Conservation (phyloP, 208 protist species). For the Kentomonas sorsogonicus region DNA sequence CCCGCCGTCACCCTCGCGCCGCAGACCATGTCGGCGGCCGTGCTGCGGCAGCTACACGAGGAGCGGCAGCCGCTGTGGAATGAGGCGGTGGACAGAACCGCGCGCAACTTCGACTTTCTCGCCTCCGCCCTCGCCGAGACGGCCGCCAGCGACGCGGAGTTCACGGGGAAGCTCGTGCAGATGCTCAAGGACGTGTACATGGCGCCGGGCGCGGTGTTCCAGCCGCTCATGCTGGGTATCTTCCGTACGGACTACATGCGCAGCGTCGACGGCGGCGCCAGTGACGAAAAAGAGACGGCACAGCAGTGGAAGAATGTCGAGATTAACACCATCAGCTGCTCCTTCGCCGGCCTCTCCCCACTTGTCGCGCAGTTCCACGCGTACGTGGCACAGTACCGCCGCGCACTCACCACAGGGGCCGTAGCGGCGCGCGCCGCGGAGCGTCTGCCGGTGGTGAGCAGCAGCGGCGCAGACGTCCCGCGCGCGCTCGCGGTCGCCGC, state of each 20-base stretch:
- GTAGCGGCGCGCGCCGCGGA: not conserved
- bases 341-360: conserved; percentile 85
- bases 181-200: conserved; percentile 82
- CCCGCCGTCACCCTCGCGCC: conserved; percentile 59
- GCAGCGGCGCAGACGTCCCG: conserved; percentile 33
- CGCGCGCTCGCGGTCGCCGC: conserved; percentile 38
- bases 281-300: conserved; percentile 17
- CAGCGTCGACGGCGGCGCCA: conserved; percentile 14
- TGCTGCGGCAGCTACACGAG: conserved; percentile 35
- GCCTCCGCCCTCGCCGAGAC: conserved; percentile 42
- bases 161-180: conserved; percentile 79
- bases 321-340: conserved; percentile 95
- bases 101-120: conserved; percentile 67
- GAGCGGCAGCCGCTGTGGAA: conserved; percentile 78
- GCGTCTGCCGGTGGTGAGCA: conserved; percentile 21
- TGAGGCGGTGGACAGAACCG: conserved; percentile 69
- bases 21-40: conserved; percentile 24
- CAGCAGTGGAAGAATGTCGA: conserved; percentile 92
- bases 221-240: conserved; percentile 88
- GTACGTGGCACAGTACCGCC: conserved; percentile 49
- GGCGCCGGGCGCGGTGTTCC: conserved; percentile 32
- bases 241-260: conserved; percentile 94
- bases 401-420: conserved; percentile 8
- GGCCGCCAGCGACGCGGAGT: conserved; percentile 62
- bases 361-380: conserved; percentile 79